Percentiles rank a stretch among this genome's conserved stretches.
These are phyloP conservation scores for Rhododendron ferrugineum DNA, from an alignment of 148 eudicot species.

Conservation along the genomic window DNA sequence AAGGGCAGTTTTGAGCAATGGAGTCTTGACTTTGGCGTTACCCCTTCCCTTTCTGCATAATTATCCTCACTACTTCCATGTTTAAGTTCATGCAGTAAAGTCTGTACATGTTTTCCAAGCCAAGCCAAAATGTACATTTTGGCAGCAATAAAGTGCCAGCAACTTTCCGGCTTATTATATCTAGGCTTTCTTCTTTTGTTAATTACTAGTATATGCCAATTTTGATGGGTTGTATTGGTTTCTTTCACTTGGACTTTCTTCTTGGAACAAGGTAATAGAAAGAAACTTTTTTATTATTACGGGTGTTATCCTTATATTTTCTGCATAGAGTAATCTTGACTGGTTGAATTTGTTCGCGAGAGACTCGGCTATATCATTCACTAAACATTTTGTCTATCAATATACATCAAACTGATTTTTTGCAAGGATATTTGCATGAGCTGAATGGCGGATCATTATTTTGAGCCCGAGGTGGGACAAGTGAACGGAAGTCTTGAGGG, in stretches of 20 bases:
- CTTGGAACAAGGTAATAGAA: not conserved
- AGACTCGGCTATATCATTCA: not conserved
- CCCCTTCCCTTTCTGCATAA: conserved; percentile 25
- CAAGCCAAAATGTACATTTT: not conserved
- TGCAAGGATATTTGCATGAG: too few relatives aligned
- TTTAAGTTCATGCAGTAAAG: not conserved
- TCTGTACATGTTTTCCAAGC: not conserved
- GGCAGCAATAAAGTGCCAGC: not conserved
- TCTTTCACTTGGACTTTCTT: not conserved
- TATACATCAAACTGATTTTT: too few relatives aligned
- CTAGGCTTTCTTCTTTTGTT: not conserved
- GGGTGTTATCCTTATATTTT: not conserved
- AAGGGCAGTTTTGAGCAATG: conserved; percentile 66
- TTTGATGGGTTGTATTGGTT: not conserved
- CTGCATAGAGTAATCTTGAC: not conserved
- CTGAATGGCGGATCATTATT: too few relatives aligned
- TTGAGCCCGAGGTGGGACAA: too few relatives aligned
- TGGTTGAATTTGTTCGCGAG: not conserved
- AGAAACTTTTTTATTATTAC: not conserved
- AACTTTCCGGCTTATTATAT: not conserved
- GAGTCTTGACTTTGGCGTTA: conserved; percentile 49
- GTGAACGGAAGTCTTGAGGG: not conserved
- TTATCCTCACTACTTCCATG: not conserved
- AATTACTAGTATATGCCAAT: not conserved
- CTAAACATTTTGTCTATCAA: not conserved